Evolutionary conservation across 1,284 basidiomycete genomes (phyloP).

Genomic region (Ustilago tritici): DNA sequence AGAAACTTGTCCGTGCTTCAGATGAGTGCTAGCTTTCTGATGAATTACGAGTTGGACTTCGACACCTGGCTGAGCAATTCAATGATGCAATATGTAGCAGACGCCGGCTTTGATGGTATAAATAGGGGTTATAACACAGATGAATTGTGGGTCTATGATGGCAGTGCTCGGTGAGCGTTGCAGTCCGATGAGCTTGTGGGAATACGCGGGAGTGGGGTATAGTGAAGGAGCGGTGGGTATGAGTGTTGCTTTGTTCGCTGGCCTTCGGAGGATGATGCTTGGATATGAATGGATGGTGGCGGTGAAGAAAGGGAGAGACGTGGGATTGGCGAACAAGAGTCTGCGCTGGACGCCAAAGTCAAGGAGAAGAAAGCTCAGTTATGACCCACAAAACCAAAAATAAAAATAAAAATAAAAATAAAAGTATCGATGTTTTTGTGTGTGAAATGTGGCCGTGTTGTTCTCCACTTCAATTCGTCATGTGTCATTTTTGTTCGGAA

Average conservation of each 20-base stretch:
- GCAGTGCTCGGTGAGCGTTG: conserved; percentile 3
- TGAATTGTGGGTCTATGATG: conserved; percentile 5
- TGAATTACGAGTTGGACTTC: background rate
- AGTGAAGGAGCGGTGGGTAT: conserved; percentile 20
- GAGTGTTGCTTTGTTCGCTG: background rate
- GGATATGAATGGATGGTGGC: background rate
- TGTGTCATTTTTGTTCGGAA: conserved; percentile 5
- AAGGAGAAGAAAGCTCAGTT: conserved; percentile 2
- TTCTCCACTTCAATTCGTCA: conserved; percentile 6
- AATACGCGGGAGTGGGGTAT: conserved; percentile 14
- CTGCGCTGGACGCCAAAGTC: background rate
- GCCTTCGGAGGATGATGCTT: background rate
- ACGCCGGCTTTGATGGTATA: conserved; percentile 7
- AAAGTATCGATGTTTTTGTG: background rate
- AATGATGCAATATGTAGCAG: background rate
- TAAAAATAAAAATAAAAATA: background rate
- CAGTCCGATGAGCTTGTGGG: background rate
- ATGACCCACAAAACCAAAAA: too few relatives aligned
- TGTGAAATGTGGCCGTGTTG: conserved; percentile 7
- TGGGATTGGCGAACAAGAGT: background rate
- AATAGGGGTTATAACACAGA: conserved; percentile 10
- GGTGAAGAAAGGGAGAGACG: background rate
- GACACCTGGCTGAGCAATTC: background rate
- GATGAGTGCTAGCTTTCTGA: background rate
- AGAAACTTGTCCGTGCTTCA: background rate